These are phyloP conservation scores for Rhamnella rubrinervis DNA, from an alignment of 331 rosid genomes.

Conservation along the genomic window DNA sequence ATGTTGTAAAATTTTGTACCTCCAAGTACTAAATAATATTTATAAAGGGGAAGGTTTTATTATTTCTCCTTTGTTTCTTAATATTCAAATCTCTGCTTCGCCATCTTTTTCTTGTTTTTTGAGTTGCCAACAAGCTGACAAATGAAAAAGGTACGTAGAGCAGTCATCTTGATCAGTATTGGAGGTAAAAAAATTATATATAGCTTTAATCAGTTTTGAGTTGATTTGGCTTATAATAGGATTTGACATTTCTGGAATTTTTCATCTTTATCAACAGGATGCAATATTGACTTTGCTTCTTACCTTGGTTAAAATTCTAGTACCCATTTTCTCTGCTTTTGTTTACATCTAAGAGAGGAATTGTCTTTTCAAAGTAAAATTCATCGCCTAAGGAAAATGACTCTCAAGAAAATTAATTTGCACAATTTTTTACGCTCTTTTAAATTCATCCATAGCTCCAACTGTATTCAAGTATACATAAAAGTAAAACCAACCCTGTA, in stretches of 20 bases:
- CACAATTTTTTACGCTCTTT: not conserved
- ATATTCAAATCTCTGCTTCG: not conserved
- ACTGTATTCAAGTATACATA: not conserved
- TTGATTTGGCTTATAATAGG: slow-evolving; percentile 10
- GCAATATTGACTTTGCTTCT: not conserved
- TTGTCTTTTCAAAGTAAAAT: slow-evolving; percentile 9
- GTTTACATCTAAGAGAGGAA: not conserved
- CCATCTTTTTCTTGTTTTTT: too few relatives aligned
- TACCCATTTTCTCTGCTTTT: slow-evolving; percentile 14
- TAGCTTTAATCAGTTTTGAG: not conserved
- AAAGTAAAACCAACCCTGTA: too few relatives aligned
- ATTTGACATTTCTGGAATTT: slow-evolving; percentile 5
- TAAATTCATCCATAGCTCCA: slow-evolving; percentile 1
- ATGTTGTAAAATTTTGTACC: slow-evolving; percentile 51
- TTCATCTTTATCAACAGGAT: not conserved
- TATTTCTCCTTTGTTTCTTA: slow-evolving; percentile 36
- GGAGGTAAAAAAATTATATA: not conserved
- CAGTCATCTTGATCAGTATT: not conserved
- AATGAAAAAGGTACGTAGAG: too few relatives aligned
- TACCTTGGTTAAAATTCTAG: slow-evolving; percentile 19
- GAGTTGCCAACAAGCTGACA: too few relatives aligned
- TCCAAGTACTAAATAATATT: slow-evolving; percentile 45
- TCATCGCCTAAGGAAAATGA: slow-evolving; percentile 31
- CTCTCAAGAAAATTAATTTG: slow-evolving; percentile 23
- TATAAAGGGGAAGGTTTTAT: slow-evolving; percentile 48